Base-by-base conservation (phyloP, 306 rosid species). In the Casuarina equisetifolia region DNA sequence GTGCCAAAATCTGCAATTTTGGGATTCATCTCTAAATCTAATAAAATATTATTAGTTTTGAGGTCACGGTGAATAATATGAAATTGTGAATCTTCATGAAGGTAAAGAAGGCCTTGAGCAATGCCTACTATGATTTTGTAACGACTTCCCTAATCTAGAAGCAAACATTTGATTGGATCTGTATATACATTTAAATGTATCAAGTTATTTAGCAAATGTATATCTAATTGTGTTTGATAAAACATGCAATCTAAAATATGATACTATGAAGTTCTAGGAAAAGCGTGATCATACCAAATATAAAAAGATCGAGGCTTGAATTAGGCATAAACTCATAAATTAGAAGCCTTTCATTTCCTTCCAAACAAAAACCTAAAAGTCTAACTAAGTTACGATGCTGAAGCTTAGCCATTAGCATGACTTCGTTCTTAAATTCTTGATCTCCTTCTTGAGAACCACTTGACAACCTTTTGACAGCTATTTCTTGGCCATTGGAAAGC, bases 301-400 rank as follows among this genome's bases (percentile, higher is more conserved):
- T 62, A 43, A 32, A 62, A 3, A 35, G 5, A 4, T 62, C 69
- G 13, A 62, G 69, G 44, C 69, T 62, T 62, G 19, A 2, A 15
- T 36, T 36, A 12, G 44, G 19, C 8, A 62, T 5, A 62, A 62
- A 62, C 69, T 62, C 44, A 62, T 62, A 62, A 44, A 62, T 6
- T 35, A 62, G 69, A 62, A 62, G 9, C 36, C 69, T 62, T 62
- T 62, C 69, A 9, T 38, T 12, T 62, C 69, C 69, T 62, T 62
- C 69, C 45, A 36, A 35, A n/a, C 45, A 62, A 7, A 36, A 62
- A 12, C 69, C 69, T 11, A 62, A 17, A 19, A 62, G 69, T 10
- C 69, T 62, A 0, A 62, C 20, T 16, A 62, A 62, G 38, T 62
- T 36, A 1, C 10, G 43, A 6, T 62, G 69, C 36, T 36, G 45